phyloP scores from a whole-genome alignment of 306 rosid species.

The Dryas octopetala region DNA sequence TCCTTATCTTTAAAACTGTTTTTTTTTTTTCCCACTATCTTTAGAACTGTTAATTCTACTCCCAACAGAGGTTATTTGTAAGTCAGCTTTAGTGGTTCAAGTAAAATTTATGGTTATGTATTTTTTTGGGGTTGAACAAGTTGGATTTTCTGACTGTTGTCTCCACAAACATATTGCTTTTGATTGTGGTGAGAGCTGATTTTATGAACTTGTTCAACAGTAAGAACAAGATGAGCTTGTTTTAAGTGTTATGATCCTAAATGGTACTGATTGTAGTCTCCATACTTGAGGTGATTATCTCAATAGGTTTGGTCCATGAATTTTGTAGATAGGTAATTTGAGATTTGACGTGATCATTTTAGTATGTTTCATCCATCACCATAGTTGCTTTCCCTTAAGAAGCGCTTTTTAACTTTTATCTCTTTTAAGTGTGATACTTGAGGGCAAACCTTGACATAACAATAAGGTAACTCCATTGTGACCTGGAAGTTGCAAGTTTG shows the following conservation, averaged over 20 bases:
- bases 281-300: not conserved
- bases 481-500: not conserved
- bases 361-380: not conserved
- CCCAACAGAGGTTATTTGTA: not conserved
- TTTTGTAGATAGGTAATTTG: not conserved
- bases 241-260: not conserved
- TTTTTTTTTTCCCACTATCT: no score
- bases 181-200: not conserved
- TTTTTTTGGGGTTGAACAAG: not conserved
- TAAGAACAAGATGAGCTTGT: not conserved
- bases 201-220: not conserved
- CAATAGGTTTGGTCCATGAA: not conserved
- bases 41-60: not conserved
- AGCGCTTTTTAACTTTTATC: not conserved
- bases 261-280: not conserved
- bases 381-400: not conserved
- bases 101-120: not conserved
- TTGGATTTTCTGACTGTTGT: not conserved
- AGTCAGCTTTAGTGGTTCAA: not conserved
- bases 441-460: not conserved
- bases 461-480: not conserved
- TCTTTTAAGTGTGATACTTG: no score
- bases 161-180: not conserved
- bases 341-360: not conserved
- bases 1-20: no score